Evolutionary conservation across 768 basidiomycete genomes (phyloP), one percentile per base, ranked within the genome.

Genomic region (Porpolomopsis calyptriformis): DNA sequence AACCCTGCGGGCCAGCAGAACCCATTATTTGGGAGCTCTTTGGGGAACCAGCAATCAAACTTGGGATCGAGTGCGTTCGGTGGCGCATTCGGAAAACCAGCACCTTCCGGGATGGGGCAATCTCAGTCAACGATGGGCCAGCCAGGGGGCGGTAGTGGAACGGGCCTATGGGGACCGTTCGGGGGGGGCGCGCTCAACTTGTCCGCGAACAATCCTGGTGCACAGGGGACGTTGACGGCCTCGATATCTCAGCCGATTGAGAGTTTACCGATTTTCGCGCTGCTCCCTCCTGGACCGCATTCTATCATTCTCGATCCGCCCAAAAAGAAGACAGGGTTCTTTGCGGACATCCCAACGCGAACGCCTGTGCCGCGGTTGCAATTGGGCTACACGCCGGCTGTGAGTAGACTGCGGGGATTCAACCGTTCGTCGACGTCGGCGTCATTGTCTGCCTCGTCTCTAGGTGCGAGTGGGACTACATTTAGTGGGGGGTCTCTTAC

Each of bases 241-340:
- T 92, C 92, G 16, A 88, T 97, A 57, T 82, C 85, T 22, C 85
- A 93, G 60, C 87, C 87, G 6, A 81, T 90, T 51, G 76, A 74
- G 25, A 81, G 82, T 50, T 60, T 86, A 43, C 81, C 80, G 3
- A 80, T 85, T 42, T 88, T 82, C 59, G 77, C 74, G 43, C 71
- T 87, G 73, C 76, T 88, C 25, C 81, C 82, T 18, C 76, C 82
- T 10, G 78, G 80, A 31, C 84, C 77, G 22, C 85, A 73, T 40
- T 73, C 75, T 22, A 66, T 76, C 52, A 70, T 72, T 47, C 69
- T 78, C 12, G 84, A 84, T 16, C 71, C 71, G 16, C 67, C 70
- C 48, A 69, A 74, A 24, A 89, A 86, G 67, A 88, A 85, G 56
- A 65, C 77, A 8, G 76, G 77, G 3, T 81, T 85, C 62, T 82